Evolutionary conservation across 805 yeast species (phyloP).

Genomic region (Lipomyces oligophaga): DNA sequence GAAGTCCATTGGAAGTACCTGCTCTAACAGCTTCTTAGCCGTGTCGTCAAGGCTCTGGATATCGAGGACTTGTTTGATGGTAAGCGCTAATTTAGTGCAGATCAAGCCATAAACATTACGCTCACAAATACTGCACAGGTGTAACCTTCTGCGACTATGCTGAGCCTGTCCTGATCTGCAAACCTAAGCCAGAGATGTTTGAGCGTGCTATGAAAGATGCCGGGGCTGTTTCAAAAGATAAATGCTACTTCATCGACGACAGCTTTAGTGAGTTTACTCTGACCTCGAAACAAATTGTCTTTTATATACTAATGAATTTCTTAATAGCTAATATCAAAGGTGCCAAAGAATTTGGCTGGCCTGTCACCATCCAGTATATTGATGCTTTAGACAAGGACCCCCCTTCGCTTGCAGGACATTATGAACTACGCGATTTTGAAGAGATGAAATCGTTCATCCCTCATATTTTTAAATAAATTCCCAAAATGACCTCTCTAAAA

Average conservation of each 20-base stretch:
- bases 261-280: conserved; percentile 45
- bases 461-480: conserved; percentile 45
- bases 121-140: conserved; percentile 1
- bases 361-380: conserved; percentile 64
- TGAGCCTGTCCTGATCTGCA: conserved; percentile 64
- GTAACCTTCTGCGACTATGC: conserved; percentile 85
- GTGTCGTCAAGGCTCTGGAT: conserved; percentile 77
- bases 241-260: conserved; percentile 83
- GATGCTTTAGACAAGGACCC: conserved; percentile 60
- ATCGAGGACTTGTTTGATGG: conserved; percentile 94
- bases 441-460: conserved; percentile 53
- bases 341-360: conserved; percentile 69
- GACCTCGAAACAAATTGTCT: neutral
- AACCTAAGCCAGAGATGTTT: conserved; percentile 77
- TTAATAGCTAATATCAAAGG: conserved; percentile 59
- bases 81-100: neutral
- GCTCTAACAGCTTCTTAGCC: conserved; percentile 19
- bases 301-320: conserved; percentile 1
- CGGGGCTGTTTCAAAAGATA: conserved; percentile 46
- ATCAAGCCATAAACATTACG: too few relatives aligned
- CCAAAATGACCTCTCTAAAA: neutral
- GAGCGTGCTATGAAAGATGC: conserved; percentile 62
- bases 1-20: neutral
- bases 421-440: conserved; percentile 54
- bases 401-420: conserved; percentile 40